Evolutionary conservation across 176 grass and related monocot genomes (phyloP).

Genomic region (Tuctoria greenei): DNA sequence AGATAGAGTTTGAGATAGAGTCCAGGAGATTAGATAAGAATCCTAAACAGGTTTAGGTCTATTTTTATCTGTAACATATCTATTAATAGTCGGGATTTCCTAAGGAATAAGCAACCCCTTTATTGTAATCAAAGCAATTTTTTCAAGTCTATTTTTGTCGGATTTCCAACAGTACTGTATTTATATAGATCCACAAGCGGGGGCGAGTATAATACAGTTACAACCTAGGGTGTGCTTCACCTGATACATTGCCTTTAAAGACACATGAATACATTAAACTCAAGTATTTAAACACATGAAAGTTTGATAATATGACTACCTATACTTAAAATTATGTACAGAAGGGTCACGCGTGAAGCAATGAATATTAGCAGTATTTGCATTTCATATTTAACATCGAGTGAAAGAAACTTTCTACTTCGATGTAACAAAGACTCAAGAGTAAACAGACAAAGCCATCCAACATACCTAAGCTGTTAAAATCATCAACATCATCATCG

Average conservation of each 20-base stretch:
- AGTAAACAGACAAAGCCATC: background rate
- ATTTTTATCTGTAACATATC: too few species aligned
- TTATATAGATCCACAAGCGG: background rate
- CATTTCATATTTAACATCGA: background rate
- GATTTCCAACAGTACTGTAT: too few species aligned
- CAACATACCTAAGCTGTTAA: slow-evolving; percentile 33
- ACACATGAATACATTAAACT: background rate
- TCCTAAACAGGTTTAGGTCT: too few species aligned
- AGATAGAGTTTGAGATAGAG: too few species aligned
- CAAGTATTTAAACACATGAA: background rate
- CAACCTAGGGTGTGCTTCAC: background rate
- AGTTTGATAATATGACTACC: background rate
- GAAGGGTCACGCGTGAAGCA: background rate
- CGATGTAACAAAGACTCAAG: slow-evolving; percentile 2
- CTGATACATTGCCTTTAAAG: background rate
- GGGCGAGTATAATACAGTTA: background rate
- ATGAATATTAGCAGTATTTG: background rate
- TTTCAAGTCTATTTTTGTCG: too few species aligned
- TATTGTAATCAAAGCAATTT: too few species aligned
- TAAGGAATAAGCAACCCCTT: too few species aligned
- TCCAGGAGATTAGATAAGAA: too few species aligned
- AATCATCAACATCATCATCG: slow-evolving; percentile 53
- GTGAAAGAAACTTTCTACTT: background rate
- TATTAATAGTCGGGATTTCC: too few species aligned
- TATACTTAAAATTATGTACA: background rate